Conservation (phyloP, 2,329 filamentous ascomycete genomes). For the Aspergillus ochraceoroseus region DNA sequence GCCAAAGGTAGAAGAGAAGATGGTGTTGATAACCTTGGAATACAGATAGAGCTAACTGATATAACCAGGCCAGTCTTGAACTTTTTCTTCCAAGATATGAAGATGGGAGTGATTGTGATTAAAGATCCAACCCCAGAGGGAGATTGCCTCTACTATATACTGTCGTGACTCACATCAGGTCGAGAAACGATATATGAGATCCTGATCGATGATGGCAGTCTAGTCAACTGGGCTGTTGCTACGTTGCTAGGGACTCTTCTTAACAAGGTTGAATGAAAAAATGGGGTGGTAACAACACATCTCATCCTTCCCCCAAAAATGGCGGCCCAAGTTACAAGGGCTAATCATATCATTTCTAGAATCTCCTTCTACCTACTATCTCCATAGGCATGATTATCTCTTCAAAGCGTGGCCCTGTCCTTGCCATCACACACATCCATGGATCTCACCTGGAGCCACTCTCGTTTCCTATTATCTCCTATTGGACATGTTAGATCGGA, state of each 20-base stretch:
- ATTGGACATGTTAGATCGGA: background rate
- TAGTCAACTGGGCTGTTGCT: constrained; percentile 18
- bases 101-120: no score
- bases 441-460: background rate
- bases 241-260: constrained; percentile 17
- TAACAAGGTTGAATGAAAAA: constrained; percentile 8
- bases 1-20: background rate
- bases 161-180: background rate
- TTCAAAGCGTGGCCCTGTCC: no score
- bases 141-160: constrained; percentile 21
- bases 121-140: constrained; percentile 1
- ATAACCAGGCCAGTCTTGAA: no score
- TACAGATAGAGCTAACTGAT: no score
- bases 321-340: constrained; percentile 17
- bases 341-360: constrained; percentile 6
- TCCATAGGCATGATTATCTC: no score
- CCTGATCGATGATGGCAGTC: background rate
- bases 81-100: no score
- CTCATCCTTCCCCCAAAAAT: constrained; percentile 10
- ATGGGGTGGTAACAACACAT: constrained; percentile 15
- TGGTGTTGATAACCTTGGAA: no score
- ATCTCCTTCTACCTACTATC: no score
- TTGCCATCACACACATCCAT: constrained; percentile 2
- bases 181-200: constrained; percentile 17
- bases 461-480: background rate